These are phyloP conservation scores for Plenodomus lindquistii DNA, from an alignment of 2,329 filamentous ascomycete genomes.

Conservation along the genomic window DNA sequence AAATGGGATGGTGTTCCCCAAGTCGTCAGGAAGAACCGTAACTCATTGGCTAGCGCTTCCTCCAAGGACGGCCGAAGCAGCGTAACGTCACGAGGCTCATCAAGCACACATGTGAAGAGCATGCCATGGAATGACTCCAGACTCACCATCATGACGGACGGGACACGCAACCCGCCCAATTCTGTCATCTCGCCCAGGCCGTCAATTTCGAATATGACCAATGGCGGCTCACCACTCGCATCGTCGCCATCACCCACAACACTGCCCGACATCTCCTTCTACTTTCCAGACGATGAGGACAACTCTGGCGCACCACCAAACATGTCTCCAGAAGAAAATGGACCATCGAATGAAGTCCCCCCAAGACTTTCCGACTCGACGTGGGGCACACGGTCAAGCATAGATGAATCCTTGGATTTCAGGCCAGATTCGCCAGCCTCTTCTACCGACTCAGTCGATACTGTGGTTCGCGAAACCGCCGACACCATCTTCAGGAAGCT, in stretches of 20 bases:
- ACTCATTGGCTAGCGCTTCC: slow-evolving; percentile 12
- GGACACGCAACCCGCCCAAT: slow-evolving; percentile 35
- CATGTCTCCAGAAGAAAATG: not conserved
- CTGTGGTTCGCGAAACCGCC: slow-evolving; percentile 28
- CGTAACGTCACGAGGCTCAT: slow-evolving; percentile 18
- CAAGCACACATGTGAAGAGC: slow-evolving; percentile 10
- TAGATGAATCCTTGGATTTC: slow-evolving; percentile 9
- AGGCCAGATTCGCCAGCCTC: slow-evolving; percentile 27
- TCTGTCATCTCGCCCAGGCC: slow-evolving; percentile 29
- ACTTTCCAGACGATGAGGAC: slow-evolving; percentile 29
- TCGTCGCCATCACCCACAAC: slow-evolving; percentile 26
- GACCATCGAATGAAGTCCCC: slow-evolving; percentile 6
- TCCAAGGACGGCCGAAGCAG: slow-evolving; percentile 23
- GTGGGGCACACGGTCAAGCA: slow-evolving; percentile 7
- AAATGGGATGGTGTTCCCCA: slow-evolving; percentile 59
- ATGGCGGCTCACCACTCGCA: slow-evolving; percentile 5
- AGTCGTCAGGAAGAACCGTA: slow-evolving; percentile 32
- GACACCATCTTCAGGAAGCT: slow-evolving; percentile 33
- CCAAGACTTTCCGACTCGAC: slow-evolving; percentile 7
- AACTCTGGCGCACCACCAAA: slow-evolving; percentile 18
- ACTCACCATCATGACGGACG: slow-evolving; percentile 28
- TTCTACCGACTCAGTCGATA: slow-evolving; percentile 23
- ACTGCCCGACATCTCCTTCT: slow-evolving; percentile 32
- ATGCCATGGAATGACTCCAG: slow-evolving; percentile 19
- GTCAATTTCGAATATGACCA: slow-evolving; percentile 16